Evolutionary conservation across 352 stramenopile species (phyloP).

Genomic region (Phytophthora cajani): DNA sequence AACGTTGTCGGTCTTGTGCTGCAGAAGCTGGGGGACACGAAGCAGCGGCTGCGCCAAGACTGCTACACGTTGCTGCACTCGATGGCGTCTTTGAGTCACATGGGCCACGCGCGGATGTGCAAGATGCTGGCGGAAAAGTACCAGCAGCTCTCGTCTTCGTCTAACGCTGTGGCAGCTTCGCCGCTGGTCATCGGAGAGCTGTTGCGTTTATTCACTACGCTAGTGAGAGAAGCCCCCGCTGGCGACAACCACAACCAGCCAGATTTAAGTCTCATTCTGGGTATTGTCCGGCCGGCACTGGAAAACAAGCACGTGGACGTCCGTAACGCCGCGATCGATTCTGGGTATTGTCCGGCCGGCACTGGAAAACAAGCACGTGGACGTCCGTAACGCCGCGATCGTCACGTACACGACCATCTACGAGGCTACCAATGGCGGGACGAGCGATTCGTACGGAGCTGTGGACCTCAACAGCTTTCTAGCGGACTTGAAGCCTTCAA

Average conservation of each 20-base stretch:
- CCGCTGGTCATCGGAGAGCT: slow-evolving; percentile 63
- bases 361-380: slow-evolving; percentile 86
- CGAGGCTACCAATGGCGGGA: slow-evolving; percentile 65
- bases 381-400: slow-evolving; percentile 77
- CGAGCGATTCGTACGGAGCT: slow-evolving; percentile 32
- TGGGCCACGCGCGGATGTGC: slow-evolving; percentile 69
- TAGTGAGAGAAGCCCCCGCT: slow-evolving; percentile 51
- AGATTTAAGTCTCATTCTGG: slow-evolving; percentile 51
- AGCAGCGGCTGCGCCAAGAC: slow-evolving; percentile 74
- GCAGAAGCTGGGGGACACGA: slow-evolving; percentile 81
- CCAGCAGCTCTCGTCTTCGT: slow-evolving; percentile 42
- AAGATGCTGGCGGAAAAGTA: slow-evolving; percentile 72
- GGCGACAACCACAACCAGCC: slow-evolving; percentile 24
- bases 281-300: slow-evolving; percentile 56
- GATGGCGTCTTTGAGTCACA: slow-evolving; percentile 58
- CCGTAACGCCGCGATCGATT: slow-evolving; percentile 72
- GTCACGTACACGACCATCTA: slow-evolving; percentile 75
- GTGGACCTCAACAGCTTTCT: slow-evolving; percentile 76
- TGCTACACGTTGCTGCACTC: slow-evolving; percentile 77
- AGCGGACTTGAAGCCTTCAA: slow-evolving; percentile 66
- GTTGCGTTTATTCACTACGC: slow-evolving; percentile 68
- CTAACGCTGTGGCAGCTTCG: slow-evolving; percentile 46
- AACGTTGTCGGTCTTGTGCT: slow-evolving; percentile 67
- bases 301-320: slow-evolving; percentile 89
- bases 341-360: slow-evolving; percentile 54